phyloP scores from a whole-genome alignment of 1,139 yeast species.

The Blastobotrys arbuscula region DNA sequence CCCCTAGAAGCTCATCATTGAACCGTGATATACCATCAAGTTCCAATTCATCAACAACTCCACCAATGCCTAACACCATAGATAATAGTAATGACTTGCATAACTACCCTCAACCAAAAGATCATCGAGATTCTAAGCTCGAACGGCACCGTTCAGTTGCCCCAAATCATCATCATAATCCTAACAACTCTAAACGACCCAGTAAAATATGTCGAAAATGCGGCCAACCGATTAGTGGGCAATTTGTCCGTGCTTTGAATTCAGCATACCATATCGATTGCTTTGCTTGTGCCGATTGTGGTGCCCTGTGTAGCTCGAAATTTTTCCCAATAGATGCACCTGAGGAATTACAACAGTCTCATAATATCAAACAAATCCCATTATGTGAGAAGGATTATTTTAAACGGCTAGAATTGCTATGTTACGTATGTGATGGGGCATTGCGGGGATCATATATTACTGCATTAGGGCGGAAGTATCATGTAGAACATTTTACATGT shows the following conservation, averaged over 20 bases:
- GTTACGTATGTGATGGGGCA: conserved; percentile 79
- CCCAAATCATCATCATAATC: not conserved
- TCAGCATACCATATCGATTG: conserved; percentile 81
- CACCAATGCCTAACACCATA: conserved; percentile 2
- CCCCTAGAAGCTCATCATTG: conserved; percentile 12
- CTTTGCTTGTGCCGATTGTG: conserved; percentile 80
- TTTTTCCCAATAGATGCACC: conserved; percentile 51
- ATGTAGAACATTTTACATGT: conserved; percentile 92
- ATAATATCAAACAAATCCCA: conserved; percentile 53
- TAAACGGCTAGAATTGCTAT: conserved; percentile 72
- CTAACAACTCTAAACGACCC: conserved; percentile 12
- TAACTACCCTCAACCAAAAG: not conserved
- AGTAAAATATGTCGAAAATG: conserved; percentile 53
- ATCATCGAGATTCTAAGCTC: not conserved
- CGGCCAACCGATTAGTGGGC: conserved; percentile 63
- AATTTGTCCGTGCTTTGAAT: conserved; percentile 78
- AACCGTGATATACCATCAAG: conserved; percentile 1
- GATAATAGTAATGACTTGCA: not conserved
- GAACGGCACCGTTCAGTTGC: not conserved
- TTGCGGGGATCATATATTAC: conserved; percentile 91
- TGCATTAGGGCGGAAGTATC: conserved; percentile 88
- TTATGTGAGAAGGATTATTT: conserved; percentile 93
- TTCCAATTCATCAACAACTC: conserved; percentile 3
- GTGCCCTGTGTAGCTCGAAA: conserved; percentile 64
- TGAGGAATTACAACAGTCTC: conserved; percentile 27